A percentile compares a stretch with the other conserved stretches of the same genome.
These are phyloP conservation scores for Botrytis paeoniae DNA, from an alignment of 2,329 filamentous ascomycete genomes.

Conservation along the genomic window DNA sequence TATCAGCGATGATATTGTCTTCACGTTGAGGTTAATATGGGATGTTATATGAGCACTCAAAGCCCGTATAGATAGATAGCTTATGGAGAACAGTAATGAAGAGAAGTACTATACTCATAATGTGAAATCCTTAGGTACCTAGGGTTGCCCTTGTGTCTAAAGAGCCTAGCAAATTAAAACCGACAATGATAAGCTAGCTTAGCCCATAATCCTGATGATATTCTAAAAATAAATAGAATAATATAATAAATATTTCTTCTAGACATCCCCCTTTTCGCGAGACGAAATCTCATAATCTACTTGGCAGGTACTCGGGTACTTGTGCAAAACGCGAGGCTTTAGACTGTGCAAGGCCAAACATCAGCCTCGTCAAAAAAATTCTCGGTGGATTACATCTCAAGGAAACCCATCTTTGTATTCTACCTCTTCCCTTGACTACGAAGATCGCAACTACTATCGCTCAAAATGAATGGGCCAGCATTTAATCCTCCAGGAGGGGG, in stretches of 20 bases:
- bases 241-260: background rate
- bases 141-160: background rate
- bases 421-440: background rate
- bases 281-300: background rate
- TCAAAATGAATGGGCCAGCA: slow-evolving; percentile 32
- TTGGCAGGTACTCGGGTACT: background rate
- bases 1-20: background rate
- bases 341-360: slow-evolving; percentile 9
- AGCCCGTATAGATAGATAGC: background rate
- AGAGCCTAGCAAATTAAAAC: background rate
- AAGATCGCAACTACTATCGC: slow-evolving; percentile 8
- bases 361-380: slow-evolving; percentile 19
- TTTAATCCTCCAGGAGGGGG: slow-evolving; percentile 23
- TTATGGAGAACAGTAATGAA: background rate
- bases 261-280: background rate
- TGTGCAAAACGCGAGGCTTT: background rate
- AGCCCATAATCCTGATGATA: background rate
- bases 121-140: background rate
- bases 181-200: background rate
- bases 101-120: background rate
- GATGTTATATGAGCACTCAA: background rate
- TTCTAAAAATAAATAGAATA: background rate
- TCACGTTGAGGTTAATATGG: background rate
- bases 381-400: background rate
- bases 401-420: background rate